Base-by-base conservation (phyloP, 2,329 filamentous ascomycete genomes). In the Aspergillus ustus region DNA sequence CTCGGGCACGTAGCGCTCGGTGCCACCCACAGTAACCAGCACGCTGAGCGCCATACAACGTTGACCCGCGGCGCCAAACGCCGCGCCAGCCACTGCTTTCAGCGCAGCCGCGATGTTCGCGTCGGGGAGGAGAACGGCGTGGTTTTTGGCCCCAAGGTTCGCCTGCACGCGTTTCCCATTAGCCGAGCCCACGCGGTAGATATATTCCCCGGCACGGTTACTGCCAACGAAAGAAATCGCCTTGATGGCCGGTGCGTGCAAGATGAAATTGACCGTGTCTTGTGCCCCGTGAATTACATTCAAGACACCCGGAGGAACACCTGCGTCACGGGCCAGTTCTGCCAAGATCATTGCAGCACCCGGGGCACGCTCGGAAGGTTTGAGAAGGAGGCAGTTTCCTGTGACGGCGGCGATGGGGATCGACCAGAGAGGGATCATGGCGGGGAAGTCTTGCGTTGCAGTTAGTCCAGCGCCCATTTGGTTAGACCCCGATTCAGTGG, bases 121-220 rank as follows among this genome's bases (percentile, higher is more conserved):
- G 75, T 90, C 88, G 1, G 87, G 87, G 29, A 90, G 79, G 25
- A 90, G 82, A 51, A 86, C 85, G 46, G 87, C 87, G 73, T 90
- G 88, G 80, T 90, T 90, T 82, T 90, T 90, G 2, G 87, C 88
- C 34, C 88, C 87, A 60, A 90, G 75, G 75, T 90, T 90, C 71
- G 87, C 87, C 76, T 90, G 88, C 19, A 89, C 86, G 68, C 88
- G 85, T 79, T 90, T 90, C 65, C 88, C 87, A 60, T 89, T 87
- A 69, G 87, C 87, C 17, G 85, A 87, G 15, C 83, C 87, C 50
- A 87, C 85, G 46, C 81, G 79, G 78, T 84, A 89, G 75, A 90
- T 89, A 76, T 90, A 90, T 71, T 90, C 87, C 58, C 88, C 88
- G 8, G 87, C 87, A 72, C 84, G 84, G 81, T 90, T 90, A 79